phyloP scores from a whole-genome alignment of 2,329 filamentous ascomycete species.

The Colletotrichum abscissum region DNA sequence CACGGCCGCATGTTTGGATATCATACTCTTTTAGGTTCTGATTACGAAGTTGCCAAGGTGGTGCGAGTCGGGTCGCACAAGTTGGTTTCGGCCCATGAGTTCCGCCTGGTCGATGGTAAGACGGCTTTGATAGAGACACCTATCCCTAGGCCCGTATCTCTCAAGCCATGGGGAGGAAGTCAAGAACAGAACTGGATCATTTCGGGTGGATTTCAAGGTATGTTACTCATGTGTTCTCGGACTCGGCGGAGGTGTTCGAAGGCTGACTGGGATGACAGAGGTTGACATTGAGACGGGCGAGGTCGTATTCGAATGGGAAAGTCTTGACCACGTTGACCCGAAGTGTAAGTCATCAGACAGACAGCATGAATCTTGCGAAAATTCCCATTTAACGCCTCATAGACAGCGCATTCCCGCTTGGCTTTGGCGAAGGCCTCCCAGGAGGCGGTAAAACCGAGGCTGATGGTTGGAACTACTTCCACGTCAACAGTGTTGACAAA shows the following conservation, averaged over 20 bases:
- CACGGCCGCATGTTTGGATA: conserved; percentile 45
- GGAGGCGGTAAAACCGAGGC: conserved; percentile 33
- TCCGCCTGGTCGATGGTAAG: conserved; percentile 50
- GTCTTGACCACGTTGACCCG: conserved; percentile 34
- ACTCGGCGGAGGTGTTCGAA: not conserved
- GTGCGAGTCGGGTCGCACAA: conserved; percentile 39
- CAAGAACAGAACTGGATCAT: conserved; percentile 41
- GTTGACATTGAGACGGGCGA: conserved; percentile 61
- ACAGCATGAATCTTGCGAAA: not conserved
- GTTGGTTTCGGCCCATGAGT: conserved; percentile 49
- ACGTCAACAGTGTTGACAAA: conserved; percentile 67
- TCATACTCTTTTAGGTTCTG: conserved; percentile 40
- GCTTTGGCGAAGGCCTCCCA: conserved; percentile 21
- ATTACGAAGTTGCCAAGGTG: conserved; percentile 43
- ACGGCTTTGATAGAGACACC: conserved; percentile 53
- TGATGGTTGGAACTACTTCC: conserved; percentile 64
- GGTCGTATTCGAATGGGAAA: conserved; percentile 60
- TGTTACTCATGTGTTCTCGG: not conserved
- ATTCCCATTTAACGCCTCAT: not conserved
- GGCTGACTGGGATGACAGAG: conserved; percentile 47
- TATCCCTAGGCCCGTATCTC: conserved; percentile 42
- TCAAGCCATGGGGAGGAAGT: conserved; percentile 39
- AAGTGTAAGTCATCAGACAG: conserved; percentile 7
- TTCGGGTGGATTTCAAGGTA: conserved; percentile 48
- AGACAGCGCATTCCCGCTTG: conserved; percentile 17